A percentile compares a stretch with the other conserved stretches of the same genome.
Conservation (phyloP, 768 basidiomycete genomes). For the Panaeolus cyanescens region DNA sequence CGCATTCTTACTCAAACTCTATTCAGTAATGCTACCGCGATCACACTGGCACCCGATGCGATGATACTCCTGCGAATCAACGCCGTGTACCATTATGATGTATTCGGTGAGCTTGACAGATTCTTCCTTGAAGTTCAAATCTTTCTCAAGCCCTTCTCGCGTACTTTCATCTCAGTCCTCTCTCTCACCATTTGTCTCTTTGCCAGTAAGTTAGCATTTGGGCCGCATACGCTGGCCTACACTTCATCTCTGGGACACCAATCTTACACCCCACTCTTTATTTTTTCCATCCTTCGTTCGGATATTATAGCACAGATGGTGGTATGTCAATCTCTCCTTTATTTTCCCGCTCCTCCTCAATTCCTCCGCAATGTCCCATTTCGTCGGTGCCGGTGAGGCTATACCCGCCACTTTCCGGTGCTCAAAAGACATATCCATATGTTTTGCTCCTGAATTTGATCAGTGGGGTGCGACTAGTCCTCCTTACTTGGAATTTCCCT, state of each 20-base stretch:
- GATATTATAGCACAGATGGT: conserved; percentile 16
- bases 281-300: neutral
- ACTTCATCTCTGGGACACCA: neutral
- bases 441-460: neutral
- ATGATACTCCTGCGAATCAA: conserved; percentile 24
- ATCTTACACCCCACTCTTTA: neutral
- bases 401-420: neutral
- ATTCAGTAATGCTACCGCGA: conserved; percentile 15
- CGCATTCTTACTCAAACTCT: neutral
- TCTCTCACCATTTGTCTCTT: conserved; percentile 15
- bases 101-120: conserved; percentile 9
- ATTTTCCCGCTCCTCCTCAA: neutral
- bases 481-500: neutral
- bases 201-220: conserved; percentile 9
- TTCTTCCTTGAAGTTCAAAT: neutral
- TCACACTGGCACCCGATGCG: conserved; percentile 19
- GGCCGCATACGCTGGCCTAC: neutral
- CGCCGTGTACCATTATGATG: conserved; percentile 18
- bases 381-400: neutral
- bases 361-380: neutral
- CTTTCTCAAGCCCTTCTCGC: neutral
- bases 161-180: conserved; percentile 8
- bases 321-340: conserved; percentile 7
- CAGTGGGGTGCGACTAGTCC: neutral
- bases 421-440: neutral